phyloP scores from a whole-genome alignment of 208 protist genomes.

The Leishmania martiniquensis region DNA sequence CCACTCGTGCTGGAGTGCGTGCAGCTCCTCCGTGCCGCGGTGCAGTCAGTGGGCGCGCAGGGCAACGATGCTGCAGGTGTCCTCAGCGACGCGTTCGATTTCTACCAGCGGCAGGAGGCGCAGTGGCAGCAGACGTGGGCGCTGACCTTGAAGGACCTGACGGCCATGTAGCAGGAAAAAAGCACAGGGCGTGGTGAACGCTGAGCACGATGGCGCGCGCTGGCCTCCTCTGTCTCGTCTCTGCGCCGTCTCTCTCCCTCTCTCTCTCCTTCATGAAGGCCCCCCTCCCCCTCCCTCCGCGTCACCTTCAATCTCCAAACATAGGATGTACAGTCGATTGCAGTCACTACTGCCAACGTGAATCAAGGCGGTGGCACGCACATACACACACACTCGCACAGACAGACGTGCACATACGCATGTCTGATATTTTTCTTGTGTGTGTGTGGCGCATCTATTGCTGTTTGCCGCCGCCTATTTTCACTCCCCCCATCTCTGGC shows the following conservation, averaged over 20 bases:
- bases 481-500: not conserved
- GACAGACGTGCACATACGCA: not conserved
- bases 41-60: slow-evolving; percentile 44
- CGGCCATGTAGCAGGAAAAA: slow-evolving; percentile 7
- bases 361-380: too few species aligned
- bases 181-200: not conserved
- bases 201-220: not conserved
- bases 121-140: slow-evolving; percentile 66
- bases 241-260: not conserved
- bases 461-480: too few species aligned
- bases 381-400: too few species aligned
- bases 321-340: too few species aligned
- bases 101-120: slow-evolving; percentile 57
- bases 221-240: not conserved
- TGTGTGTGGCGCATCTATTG: not conserved
- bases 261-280: not conserved
- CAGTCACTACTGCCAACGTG: not conserved
- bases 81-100: slow-evolving; percentile 48
- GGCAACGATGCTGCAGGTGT: slow-evolving; percentile 44
- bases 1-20: slow-evolving; percentile 64
- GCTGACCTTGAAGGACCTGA: slow-evolving; percentile 51
- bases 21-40: slow-evolving; percentile 51
- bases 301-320: too few species aligned
- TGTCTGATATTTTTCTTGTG: not conserved
- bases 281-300: not conserved